Percentiles rank a stretch among this genome's conserved stretches.
These are phyloP conservation scores for Grosmannia serpens DNA, from an alignment of 2,329 filamentous ascomycete species.

Conservation along the genomic window DNA sequence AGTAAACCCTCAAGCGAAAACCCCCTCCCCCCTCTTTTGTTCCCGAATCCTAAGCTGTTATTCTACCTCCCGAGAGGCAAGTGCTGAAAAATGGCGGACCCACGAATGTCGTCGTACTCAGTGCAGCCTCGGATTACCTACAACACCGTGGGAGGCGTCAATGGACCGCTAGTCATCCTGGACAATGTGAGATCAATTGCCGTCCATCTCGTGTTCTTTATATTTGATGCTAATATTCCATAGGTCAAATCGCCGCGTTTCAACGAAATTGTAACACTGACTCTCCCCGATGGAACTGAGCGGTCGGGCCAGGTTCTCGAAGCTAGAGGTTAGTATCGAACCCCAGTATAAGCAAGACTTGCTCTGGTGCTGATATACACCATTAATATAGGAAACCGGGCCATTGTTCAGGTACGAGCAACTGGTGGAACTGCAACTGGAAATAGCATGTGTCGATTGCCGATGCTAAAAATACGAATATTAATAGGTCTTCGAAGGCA, in stretches of 20 bases:
- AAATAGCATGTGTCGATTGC: not conserved
- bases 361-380: conserved; percentile 1
- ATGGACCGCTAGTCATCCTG: conserved; percentile 93
- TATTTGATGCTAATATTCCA: conserved; percentile 13
- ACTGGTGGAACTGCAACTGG: not conserved
- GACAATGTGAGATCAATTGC: conserved; percentile 60
- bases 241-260: conserved; percentile 95
- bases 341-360: not conserved
- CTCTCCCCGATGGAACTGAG: conserved; percentile 87
- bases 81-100: conserved; percentile 34
- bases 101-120: conserved; percentile 48
- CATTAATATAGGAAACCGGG: conserved; percentile 61
- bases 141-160: conserved; percentile 97
- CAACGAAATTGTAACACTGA: conserved; percentile 96
- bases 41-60: too few relatives aligned
- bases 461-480: not conserved
- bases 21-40: not conserved
- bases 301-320: conserved; percentile 93
- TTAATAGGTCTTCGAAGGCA: conserved; percentile 86
- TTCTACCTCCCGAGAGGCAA: not conserved
- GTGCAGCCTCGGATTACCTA: conserved; percentile 62
- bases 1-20: not conserved
- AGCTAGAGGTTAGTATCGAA: conserved; percentile 62
- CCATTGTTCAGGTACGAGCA: conserved; percentile 73
- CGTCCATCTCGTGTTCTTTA: not conserved